Conservation (phyloP, 768 basidiomycete genomes). For the Russula griseocarnosa region DNA sequence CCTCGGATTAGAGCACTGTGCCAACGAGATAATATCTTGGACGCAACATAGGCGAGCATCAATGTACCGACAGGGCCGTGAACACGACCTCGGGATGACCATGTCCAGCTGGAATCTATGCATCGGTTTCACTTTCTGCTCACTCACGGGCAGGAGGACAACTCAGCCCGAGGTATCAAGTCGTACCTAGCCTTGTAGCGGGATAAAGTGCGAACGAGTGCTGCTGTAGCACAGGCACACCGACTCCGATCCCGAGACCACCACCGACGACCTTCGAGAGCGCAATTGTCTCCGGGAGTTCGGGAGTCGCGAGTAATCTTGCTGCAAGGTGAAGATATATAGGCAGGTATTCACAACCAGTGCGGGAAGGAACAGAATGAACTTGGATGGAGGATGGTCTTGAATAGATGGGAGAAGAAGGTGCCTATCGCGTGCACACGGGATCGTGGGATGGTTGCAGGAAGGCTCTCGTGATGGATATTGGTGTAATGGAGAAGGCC, state of each 20-base stretch:
- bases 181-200: slow-evolving; percentile 7
- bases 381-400: not conserved
- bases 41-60: slow-evolving; percentile 29
- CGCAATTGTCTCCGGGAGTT: slow-evolving; percentile 74
- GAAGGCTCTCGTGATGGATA: slow-evolving; percentile 77
- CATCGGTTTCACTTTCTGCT: not conserved
- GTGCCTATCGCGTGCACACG: slow-evolving; percentile 68
- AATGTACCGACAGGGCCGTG: slow-evolving; percentile 24
- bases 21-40: slow-evolving; percentile 43
- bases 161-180: not conserved
- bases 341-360: slow-evolving; percentile 83
- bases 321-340: slow-evolving; percentile 77
- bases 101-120: not conserved
- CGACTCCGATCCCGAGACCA: slow-evolving; percentile 8
- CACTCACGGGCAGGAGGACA: not conserved
- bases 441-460: slow-evolving; percentile 70
- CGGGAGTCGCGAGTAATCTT: slow-evolving; percentile 71
- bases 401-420: slow-evolving; percentile 57
- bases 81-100: slow-evolving; percentile 3
- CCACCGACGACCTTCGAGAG: slow-evolving; percentile 94
- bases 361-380: slow-evolving; percentile 76
- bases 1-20: slow-evolving; percentile 43
- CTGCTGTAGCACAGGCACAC: slow-evolving; percentile 7
- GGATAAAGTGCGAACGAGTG: slow-evolving; percentile 5
- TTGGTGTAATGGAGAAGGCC: slow-evolving; percentile 75